Evolutionary conservation across 1,284 basidiomycete species (phyloP), one percentile per base, ranked within the genome.

Genomic region (Puccinia polysora): DNA sequence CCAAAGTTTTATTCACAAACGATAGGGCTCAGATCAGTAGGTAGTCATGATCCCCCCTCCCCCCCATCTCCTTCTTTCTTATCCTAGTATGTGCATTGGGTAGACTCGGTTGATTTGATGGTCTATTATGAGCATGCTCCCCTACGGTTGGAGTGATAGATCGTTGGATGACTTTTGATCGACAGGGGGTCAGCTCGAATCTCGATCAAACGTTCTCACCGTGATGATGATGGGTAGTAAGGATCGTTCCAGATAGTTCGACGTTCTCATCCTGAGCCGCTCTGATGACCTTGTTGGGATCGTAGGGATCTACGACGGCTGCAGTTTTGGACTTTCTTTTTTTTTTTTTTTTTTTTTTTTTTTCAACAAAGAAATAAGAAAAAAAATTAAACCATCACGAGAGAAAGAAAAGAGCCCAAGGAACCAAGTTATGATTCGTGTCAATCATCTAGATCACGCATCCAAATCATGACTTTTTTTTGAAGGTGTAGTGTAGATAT

Each of bases 291-390:
- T 89, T 90, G 58, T 83, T 77, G 0, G 94, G 86, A 77, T 95
- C 90, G 79, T 85, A 96, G 0, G 91, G 87, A 80, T 93, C 91
- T 72, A 83, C 80, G 10, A 81, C 89, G 0, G 89, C 89, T 0
- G 89, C 90, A 74, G 85, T 84, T 64, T 85, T 86, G 81, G 77
- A 58, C 88, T 85, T 80, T 92, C 91, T 74, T 91, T n/a, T 45
- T 45, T 45, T 45, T 45, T 45, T 45, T 10, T 45, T 45, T 45
- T 45, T 45, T 10, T n/a, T n/a, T 45, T 63, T 63, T 63, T 63
- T 63, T 43, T 49, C 30, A 47, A 43, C 4, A 18, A 28, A 63
- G 20, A 43, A 59, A 32, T 15, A 4, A 49, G 34, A 23, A 4
- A 30, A n/a, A n/a, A 14, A 36, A 20, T 36, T 20, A 56, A 6